Conservation (phyloP, 495 filamentous ascomycete species). For the Penicillium bovifimosum region DNA sequence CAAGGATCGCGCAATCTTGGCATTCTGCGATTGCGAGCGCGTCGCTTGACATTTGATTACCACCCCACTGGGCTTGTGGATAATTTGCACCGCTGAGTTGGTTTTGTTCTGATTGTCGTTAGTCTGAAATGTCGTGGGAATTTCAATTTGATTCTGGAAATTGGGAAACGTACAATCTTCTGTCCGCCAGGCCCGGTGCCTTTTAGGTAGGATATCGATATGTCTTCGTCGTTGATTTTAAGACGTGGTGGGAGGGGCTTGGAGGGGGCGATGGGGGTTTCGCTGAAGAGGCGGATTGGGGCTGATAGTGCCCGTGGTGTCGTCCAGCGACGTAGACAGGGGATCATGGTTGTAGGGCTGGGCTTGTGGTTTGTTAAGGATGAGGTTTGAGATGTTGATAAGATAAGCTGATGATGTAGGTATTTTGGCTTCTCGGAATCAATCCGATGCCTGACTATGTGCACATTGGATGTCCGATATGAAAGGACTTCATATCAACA, state of each 20-base stretch:
- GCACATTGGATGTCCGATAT: too few species aligned
- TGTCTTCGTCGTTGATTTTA: conserved; percentile 67
- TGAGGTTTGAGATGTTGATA: neutral
- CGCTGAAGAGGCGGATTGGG: conserved; percentile 21
- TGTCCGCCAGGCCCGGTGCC: conserved; percentile 92
- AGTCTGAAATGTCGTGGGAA: neutral
- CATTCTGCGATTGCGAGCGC: conserved; percentile 80
- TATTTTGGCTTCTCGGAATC: neutral
- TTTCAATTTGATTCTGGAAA: neutral
- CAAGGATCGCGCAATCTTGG: conserved; percentile 73
- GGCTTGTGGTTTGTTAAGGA: neutral
- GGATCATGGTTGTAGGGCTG: conserved; percentile 5
- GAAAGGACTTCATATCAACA: too few species aligned
- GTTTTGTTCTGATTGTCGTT: conserved; percentile 81
- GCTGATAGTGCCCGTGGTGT: neutral
- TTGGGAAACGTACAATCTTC: conserved; percentile 59
- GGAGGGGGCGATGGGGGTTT: conserved; percentile 19
- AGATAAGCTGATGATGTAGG: conserved; percentile 1
- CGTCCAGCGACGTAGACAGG: neutral
- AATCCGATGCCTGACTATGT: too few species aligned
- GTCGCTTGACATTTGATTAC: conserved; percentile 92
- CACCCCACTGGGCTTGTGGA: conserved; percentile 79
- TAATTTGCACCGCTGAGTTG: conserved; percentile 87
- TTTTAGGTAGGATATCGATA: conserved; percentile 81
- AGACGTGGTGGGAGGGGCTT: conserved; percentile 71